phyloP scores from a whole-genome alignment of 257 asterid species.

The Gardenia jasminoides region DNA sequence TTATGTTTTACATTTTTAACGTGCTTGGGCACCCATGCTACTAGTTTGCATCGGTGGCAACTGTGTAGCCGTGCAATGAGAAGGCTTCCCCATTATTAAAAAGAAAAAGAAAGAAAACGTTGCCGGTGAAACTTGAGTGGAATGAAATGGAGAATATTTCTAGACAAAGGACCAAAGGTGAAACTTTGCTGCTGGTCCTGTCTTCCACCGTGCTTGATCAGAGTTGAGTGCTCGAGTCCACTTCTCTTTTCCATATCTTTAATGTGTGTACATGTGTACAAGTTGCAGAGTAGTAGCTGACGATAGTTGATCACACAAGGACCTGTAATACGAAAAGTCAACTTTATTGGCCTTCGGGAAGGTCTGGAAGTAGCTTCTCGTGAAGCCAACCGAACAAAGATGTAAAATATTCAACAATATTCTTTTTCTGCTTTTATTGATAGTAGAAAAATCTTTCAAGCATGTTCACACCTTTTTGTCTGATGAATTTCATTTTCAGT shows the following conservation, averaged over 20 bases:
- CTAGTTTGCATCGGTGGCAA: no score
- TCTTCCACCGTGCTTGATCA: background rate
- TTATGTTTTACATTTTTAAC: no score
- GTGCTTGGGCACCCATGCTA: no score
- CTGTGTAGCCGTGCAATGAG: no score
- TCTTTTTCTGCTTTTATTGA: constrained; percentile 3
- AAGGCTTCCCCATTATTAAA: no score
- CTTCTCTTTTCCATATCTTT: background rate
- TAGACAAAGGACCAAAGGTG: background rate
- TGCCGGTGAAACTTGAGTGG: background rate
- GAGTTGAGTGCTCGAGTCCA: background rate
- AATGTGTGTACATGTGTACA: constrained; percentile 14
- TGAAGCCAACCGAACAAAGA: constrained; percentile 45
- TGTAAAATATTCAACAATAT: constrained; percentile 17
- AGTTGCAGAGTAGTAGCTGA: constrained; percentile 22
- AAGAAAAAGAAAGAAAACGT: no score
- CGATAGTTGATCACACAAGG: constrained; percentile 3
- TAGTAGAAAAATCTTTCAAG: background rate
- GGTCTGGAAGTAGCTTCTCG: constrained; percentile 42
- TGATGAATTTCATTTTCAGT: constrained; percentile 12
- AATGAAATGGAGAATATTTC: background rate
- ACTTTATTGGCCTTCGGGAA: constrained; percentile 18
- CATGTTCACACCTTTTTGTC: constrained; percentile 36
- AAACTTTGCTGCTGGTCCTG: background rate
- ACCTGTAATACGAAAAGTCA: constrained; percentile 17